Percentiles rank a stretch among this genome's conserved stretches.
phyloP scores from a whole-genome alignment of 345 rosid species.

The Salix suchowensis region DNA sequence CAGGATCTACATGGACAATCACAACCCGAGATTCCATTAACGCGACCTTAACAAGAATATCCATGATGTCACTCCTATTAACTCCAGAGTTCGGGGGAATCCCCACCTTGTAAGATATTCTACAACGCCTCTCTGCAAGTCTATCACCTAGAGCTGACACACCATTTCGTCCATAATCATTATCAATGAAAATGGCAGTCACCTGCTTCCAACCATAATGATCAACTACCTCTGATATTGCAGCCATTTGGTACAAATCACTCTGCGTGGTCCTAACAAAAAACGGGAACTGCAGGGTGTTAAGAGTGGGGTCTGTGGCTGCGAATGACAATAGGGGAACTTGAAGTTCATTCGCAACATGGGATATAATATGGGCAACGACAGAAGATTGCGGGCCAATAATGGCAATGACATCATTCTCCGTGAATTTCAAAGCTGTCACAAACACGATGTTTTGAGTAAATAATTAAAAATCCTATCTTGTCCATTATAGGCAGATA shows the following conservation, averaged over 20 bases:
- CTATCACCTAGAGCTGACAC: conserved; percentile 68
- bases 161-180: conserved; percentile 83
- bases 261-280: conserved; percentile 73
- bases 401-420: conserved; percentile 63
- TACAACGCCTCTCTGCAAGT: conserved; percentile 62
- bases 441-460: conserved; percentile 15
- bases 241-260: conserved; percentile 79
- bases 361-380: conserved; percentile 64
- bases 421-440: conserved; percentile 81
- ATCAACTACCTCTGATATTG: conserved; percentile 68
- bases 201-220: conserved; percentile 78
- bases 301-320: conserved; percentile 87
- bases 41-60: conserved; percentile 67
- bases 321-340: conserved; percentile 79
- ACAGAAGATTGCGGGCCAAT: conserved; percentile 90
- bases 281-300: conserved; percentile 79
- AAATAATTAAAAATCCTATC: not conserved
- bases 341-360: conserved; percentile 71
- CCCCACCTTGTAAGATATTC: conserved; percentile 65
- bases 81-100: conserved; percentile 43
- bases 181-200: conserved; percentile 70
- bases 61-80: conserved; percentile 46
- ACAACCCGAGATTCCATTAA: conserved; percentile 75
- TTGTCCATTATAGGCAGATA: conserved; percentile 1
- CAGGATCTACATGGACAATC: conserved; percentile 57